Evolutionary conservation across 2,329 filamentous ascomycete species (phyloP).

Genomic region (Arachnopeziza araneosa): DNA sequence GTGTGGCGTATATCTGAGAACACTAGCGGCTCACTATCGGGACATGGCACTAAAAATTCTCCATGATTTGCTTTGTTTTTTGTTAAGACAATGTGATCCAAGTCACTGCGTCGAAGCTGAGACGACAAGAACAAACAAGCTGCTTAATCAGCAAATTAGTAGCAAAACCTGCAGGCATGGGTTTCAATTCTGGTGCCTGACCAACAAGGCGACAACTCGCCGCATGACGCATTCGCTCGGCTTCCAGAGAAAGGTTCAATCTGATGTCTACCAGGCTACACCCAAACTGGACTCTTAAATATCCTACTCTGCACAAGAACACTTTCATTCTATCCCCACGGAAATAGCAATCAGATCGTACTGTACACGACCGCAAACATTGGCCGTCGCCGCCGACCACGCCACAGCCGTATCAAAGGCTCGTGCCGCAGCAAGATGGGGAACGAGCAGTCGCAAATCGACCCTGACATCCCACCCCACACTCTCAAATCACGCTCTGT

Average conservation of each 20-base stretch:
- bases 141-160: too few relatives aligned
- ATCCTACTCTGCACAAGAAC: neutral
- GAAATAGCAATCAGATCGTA: neutral
- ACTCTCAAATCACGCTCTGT: conserved; percentile 66
- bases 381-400: conserved; percentile 10
- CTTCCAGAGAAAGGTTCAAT: neutral
- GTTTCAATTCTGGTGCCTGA: neutral
- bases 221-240: neutral
- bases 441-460: conserved; percentile 70
- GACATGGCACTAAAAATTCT: too few relatives aligned
- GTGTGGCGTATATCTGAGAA: too few relatives aligned
- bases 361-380: conserved; percentile 8
- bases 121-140: too few relatives aligned
- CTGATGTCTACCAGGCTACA: neutral
- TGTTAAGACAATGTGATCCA: too few relatives aligned
- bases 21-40: too few relatives aligned
- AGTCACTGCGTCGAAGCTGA: too few relatives aligned
- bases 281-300: neutral
- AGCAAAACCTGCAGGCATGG: too few relatives aligned
- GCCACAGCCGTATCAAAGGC: conserved; percentile 4
- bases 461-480: conserved; percentile 53
- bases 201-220: neutral
- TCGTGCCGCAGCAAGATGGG: conserved; percentile 59
- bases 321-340: neutral
- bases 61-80: too few relatives aligned